These are phyloP conservation scores for Artemisia tridentata DNA, from an alignment of 129 eudicot genomes.

Conservation along the genomic window DNA sequence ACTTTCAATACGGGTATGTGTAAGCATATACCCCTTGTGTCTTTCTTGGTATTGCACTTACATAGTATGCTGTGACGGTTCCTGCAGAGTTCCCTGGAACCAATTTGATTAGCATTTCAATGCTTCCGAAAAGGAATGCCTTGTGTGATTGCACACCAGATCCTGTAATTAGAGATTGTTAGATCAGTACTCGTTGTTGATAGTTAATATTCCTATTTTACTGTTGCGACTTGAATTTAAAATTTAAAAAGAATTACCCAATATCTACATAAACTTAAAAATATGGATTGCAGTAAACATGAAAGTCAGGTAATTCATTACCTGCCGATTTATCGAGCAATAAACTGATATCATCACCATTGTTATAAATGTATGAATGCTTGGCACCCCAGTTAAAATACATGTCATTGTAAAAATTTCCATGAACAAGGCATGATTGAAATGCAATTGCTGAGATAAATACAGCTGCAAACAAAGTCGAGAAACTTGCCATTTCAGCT, in stretches of 20 bases:
- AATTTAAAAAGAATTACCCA: too few relatives aligned
- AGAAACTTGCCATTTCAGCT: conserved; percentile 33
- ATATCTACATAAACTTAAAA: too few relatives aligned
- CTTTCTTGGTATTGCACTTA: conserved; percentile 33
- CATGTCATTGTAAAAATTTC: conserved; percentile 23
- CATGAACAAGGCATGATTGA: conserved; percentile 35
- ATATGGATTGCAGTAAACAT: background rate
- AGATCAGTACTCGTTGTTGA: background rate
- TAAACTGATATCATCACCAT: conserved; percentile 41
- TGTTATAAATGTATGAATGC: conserved; percentile 25
- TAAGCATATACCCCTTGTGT: background rate
- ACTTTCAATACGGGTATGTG: background rate
- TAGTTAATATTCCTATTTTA: background rate
- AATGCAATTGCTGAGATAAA: conserved; percentile 30
- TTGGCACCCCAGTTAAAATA: conserved; percentile 43
- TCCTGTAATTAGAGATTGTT: conserved; percentile 33
- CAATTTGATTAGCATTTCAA: conserved; percentile 55
- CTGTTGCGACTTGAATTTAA: background rate
- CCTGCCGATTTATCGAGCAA: conserved; percentile 47
- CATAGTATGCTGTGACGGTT: conserved; percentile 70
- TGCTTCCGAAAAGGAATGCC: conserved; percentile 52
- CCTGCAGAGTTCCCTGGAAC: conserved; percentile 63
- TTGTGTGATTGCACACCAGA: conserved; percentile 48
- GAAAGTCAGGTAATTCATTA: background rate
- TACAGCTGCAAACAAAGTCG: conserved; percentile 17